Evolutionary conservation across 257 asterid species (phyloP).

Genomic region (Ajuga chamaepitys): DNA sequence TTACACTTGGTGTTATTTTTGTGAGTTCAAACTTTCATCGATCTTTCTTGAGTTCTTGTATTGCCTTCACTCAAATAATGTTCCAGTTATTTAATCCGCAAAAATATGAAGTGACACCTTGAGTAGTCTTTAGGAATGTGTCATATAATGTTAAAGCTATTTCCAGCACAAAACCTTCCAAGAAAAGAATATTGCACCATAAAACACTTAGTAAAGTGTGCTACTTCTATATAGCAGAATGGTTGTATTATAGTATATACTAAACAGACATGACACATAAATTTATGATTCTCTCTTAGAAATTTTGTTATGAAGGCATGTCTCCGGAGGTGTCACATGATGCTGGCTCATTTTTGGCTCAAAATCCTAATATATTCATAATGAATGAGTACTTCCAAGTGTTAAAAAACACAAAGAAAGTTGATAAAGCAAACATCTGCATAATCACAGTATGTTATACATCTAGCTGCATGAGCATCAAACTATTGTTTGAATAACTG

Average conservation of each 20-base stretch:
- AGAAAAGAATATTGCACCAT: conserved; percentile 1
- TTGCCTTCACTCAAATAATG: conserved; percentile 3
- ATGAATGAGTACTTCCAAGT: not conserved
- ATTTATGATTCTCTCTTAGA: conserved; percentile 5
- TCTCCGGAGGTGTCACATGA: not conserved
- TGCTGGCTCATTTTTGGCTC: conserved; percentile 11
- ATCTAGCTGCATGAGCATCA: not conserved
- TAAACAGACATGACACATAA: not conserved
- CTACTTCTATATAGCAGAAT: not conserved
- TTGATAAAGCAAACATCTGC: conserved; percentile 11
- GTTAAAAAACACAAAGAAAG: not conserved
- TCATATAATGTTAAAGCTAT: not conserved
- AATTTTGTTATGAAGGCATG: not conserved
- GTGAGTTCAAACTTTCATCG: not conserved
- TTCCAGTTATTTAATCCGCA: not conserved
- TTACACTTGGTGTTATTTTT: not conserved
- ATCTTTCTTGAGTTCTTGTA: not conserved
- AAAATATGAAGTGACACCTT: conserved; percentile 6
- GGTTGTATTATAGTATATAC: not conserved
- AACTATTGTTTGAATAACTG: not conserved
- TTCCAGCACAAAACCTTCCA: not conserved
- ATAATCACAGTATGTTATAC: not conserved
- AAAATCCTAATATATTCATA: conserved; percentile 8
- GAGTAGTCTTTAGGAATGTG: not conserved
- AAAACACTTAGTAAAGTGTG: not conserved